Conservation (phyloP, 2,329 filamentous ascomycete genomes). For the Calonectria multiphialidica region DNA sequence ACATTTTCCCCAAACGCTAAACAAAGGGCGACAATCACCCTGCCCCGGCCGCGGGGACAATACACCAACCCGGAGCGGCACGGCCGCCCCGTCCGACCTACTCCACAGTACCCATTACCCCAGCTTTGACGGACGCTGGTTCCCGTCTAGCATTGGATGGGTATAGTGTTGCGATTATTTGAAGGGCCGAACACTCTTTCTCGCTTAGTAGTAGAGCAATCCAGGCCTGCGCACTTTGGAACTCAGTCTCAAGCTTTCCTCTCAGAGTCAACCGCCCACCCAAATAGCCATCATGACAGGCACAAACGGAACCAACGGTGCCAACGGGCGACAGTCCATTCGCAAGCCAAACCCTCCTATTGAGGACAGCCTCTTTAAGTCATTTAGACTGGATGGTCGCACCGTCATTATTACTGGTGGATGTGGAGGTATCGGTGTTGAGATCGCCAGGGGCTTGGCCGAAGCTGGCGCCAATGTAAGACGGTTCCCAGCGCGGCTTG, state of each 20-base stretch:
- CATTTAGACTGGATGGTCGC: conserved; percentile 31
- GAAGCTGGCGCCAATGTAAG: conserved; percentile 33
- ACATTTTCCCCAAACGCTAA: not conserved
- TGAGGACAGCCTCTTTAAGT: conserved; percentile 35
- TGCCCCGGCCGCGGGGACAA: not conserved
- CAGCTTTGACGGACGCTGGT: not conserved
- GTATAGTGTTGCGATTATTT: conserved; percentile 8
- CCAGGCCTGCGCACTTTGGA: not conserved
- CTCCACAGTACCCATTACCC: not conserved
- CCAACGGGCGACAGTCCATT: conserved; percentile 31
- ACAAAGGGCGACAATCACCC: conserved; percentile 16
- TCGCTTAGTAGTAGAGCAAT: not conserved
- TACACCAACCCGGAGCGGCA: not conserved
- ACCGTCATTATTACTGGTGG: conserved; percentile 35
- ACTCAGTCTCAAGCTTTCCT: not conserved
- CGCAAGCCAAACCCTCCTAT: conserved; percentile 40
- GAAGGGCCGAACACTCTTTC: not conserved
- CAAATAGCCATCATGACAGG: conserved; percentile 12
- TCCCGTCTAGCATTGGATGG: not conserved
- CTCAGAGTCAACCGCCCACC: not conserved
- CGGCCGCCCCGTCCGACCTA: not conserved
- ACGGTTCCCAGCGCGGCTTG: not conserved
- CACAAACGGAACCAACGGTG: conserved; percentile 23
- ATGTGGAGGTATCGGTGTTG: conserved; percentile 29
- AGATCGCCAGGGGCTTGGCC: conserved; percentile 30